Evolutionary conservation across 2,329 filamentous ascomycete species (phyloP), one percentile per base, ranked within the genome.

Genomic region (Nothophaeocryptopus gaeumannii): DNA sequence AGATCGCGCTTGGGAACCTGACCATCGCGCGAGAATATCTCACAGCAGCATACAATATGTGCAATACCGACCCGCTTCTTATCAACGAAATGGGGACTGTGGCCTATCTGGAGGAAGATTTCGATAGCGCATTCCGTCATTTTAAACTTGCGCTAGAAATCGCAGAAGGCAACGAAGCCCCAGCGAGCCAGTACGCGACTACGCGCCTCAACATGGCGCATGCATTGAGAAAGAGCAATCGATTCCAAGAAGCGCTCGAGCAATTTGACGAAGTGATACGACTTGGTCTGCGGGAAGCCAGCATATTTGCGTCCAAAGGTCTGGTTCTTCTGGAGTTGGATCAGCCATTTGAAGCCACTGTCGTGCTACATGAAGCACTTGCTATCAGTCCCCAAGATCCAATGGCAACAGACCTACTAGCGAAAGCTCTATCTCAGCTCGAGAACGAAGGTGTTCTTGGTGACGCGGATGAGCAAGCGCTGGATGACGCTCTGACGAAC

Each of bases 41-140:
- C 38, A 90, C 89, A 63, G 90, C 89, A 2, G 91, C 93, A 0
- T 95, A 93, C 67, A 78, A 81, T 0, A 77, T 95, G 10, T 95
- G 89, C 74, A 82, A 84, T 61, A 86, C 84, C 1, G 93, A 99
- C 62, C 93, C 93, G 0, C 73, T 97, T 5, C 81, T 99, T 3
- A 78, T 99, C 47, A 99, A 99, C 67, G 93, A 99, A 72, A 85
- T 97, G 73, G 95, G 92, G 3, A 85, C 97, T 3, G 90, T 96
- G n/a, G 85, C 89, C 58, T 99, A 96, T 66, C 90, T 97, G 67
- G 89, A 96, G 67, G 84, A 88, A 59, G 81, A 87, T 43, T 80
- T 89, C 5, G 78, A 83, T 51, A 84, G 87, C 16, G 89, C 93
- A 0, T 82, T 88, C 8, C 78, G 82, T 29, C 81, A 91, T 55